Evolutionary conservation across 306 rosid species (phyloP).

Genomic region (Pachyrhizus erosus): DNA sequence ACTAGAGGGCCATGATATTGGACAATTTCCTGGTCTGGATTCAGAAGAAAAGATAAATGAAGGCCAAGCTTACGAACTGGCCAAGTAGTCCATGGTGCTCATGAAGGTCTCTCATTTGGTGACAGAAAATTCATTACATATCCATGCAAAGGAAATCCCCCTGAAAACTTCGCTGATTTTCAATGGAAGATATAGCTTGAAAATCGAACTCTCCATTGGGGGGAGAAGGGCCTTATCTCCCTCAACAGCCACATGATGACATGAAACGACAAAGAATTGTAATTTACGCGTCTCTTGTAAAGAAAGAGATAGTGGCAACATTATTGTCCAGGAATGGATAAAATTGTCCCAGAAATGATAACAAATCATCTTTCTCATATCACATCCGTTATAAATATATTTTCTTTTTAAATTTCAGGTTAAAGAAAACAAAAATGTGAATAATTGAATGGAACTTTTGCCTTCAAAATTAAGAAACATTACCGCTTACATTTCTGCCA

Average conservation of each 20-base stretch:
- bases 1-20: conserved; percentile 78
- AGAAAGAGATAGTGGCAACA: conserved; percentile 20
- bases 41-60: conserved; percentile 45
- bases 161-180: background rate
- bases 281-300: conserved; percentile 22
- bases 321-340: conserved; percentile 20
- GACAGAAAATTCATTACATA: conserved; percentile 7
- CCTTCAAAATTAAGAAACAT: background rate
- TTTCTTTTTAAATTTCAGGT: background rate
- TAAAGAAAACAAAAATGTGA: conserved; percentile 3
- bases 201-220: conserved; percentile 3
- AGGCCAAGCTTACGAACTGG: conserved; percentile 50
- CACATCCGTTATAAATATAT: background rate
- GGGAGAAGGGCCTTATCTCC: conserved; percentile 12
- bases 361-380: background rate
- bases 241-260: conserved; percentile 30
- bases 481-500: conserved; percentile 5
- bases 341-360: background rate
- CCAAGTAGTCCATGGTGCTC: conserved; percentile 39
- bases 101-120: conserved; percentile 29
- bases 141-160: conserved; percentile 37
- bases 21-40: conserved; percentile 75
- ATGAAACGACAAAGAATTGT: conserved; percentile 19
- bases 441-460: background rate
- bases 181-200: conserved; percentile 19